These are phyloP conservation scores for Fusarium falciforme DNA, from an alignment of 2,329 filamentous ascomycete genomes.

Conservation along the genomic window DNA sequence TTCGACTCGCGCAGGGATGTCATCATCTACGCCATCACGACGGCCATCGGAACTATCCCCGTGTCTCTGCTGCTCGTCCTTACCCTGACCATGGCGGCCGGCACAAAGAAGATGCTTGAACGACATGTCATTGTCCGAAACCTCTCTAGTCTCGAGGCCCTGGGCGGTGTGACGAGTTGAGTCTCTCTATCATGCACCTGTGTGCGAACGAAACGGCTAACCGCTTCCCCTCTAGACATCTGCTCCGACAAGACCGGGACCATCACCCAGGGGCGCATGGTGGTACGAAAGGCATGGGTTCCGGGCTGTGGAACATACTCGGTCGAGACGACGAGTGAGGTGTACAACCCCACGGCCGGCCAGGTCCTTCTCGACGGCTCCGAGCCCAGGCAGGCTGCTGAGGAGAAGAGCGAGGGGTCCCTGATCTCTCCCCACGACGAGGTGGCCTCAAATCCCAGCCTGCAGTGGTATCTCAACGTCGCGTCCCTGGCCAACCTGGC, in stretches of 20 bases:
- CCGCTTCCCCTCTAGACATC: constrained; percentile 35
- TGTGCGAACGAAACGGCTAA: constrained; percentile 13
- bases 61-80: constrained; percentile 60
- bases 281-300: constrained; percentile 46
- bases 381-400: constrained; percentile 24
- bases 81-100: constrained; percentile 65
- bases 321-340: constrained; percentile 44
- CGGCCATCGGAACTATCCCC: constrained; percentile 58
- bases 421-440: not conserved
- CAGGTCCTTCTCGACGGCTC: constrained; percentile 27
- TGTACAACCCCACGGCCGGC: constrained; percentile 45
- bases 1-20: constrained; percentile 50
- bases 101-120: constrained; percentile 60
- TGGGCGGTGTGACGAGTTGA: constrained; percentile 61
- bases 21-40: constrained; percentile 53
- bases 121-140: constrained; percentile 61
- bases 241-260: constrained; percentile 49
- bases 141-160: constrained; percentile 59
- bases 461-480: constrained; percentile 66
- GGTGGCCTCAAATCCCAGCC: constrained; percentile 6
- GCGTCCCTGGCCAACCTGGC: constrained; percentile 72
- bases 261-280: constrained; percentile 50
- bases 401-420: not conserved
- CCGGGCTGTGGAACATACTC: constrained; percentile 48
- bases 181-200: not conserved